Base-by-base conservation (phyloP, 805 yeast genomes). In the Kodamaea laetipori region DNA sequence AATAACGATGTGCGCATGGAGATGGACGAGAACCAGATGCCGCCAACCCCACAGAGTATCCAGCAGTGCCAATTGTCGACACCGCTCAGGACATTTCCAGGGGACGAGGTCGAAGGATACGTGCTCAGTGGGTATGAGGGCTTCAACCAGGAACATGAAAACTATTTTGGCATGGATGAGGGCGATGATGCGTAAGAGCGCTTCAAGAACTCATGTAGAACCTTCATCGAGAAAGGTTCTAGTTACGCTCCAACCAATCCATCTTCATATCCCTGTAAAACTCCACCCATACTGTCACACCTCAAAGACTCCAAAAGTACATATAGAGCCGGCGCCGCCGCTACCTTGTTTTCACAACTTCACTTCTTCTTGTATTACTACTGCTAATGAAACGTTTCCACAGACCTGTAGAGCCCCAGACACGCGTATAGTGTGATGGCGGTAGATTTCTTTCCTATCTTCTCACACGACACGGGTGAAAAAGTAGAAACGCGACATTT, bases 51-150 rank as follows among this genome's bases (percentile, higher is more conserved):
- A 16, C 54, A 50, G 33, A 45, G 50, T 9, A 42, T 42, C 13
- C 45, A 42, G 28, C 45, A 37, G 38, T 42, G 45, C 34, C 32
- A 37, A 21, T 32, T 42, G 21, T 42, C 45, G 37, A 42, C 45
- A 3, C 45, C 45, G 8, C 5, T 42, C 4, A 33, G 41, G 8
- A 42, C 39, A 13, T 31, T 11, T 41, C 73, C 74, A 2, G 50
- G 66, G 23, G 62, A 60, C 42, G 74, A 69, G 48, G 71, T 65
- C 1, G 74, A 69, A 47, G 49, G 54, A 19, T 69, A 70, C 45
- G 73, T 69, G 15, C 46, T 64, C 24, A 64, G 63, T 26, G 71
- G 71, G 4, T 67, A 65, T 48, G 49, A 48, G 16, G 46, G 47
- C 34, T 43, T 44, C 40, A 49, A 50, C 34, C 64, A 59, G 41